phyloP scores from a whole-genome alignment of 495 filamentous ascomycete genomes.

The Corynascus novoguineensis region DNA sequence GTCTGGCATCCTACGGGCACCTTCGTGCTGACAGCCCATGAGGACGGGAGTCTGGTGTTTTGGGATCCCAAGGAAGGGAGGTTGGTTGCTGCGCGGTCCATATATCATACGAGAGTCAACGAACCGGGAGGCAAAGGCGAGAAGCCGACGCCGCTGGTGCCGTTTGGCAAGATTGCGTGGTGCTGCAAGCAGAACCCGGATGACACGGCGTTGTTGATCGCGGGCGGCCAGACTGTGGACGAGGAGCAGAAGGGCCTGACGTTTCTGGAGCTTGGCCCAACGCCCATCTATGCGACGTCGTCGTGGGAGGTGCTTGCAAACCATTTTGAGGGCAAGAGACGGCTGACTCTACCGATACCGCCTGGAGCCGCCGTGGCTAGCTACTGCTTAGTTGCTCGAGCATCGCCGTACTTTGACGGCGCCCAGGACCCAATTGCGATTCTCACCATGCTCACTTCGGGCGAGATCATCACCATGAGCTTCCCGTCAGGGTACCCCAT shows the following conservation, averaged over 20 bases:
- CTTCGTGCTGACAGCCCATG: slow-evolving; percentile 80
- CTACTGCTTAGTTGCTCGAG: slow-evolving; percentile 75
- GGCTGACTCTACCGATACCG: slow-evolving; percentile 68
- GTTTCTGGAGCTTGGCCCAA: slow-evolving; percentile 81
- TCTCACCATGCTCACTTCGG: slow-evolving; percentile 71
- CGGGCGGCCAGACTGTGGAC: slow-evolving; percentile 65
- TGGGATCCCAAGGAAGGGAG: slow-evolving; percentile 94
- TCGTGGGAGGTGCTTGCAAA: slow-evolving; percentile 74
- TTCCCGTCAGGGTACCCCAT: slow-evolving; percentile 91
- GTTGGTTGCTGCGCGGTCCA: slow-evolving; percentile 73
- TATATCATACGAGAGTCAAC: slow-evolving; percentile 67
- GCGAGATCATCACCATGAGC: slow-evolving; percentile 80
- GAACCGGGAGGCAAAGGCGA: slow-evolving; percentile 34
- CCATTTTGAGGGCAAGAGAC: slow-evolving; percentile 68
- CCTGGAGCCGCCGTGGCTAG: slow-evolving; percentile 72
- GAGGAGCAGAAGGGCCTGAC: slow-evolving; percentile 68
- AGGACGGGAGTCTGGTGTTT: slow-evolving; percentile 82
- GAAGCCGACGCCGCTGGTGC: slow-evolving; percentile 44
- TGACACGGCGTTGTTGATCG: slow-evolving; percentile 82
- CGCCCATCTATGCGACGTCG: slow-evolving; percentile 84
- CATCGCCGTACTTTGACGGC: slow-evolving; percentile 78
- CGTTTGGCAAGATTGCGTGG: slow-evolving; percentile 75
- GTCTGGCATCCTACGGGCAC: slow-evolving; percentile 94
- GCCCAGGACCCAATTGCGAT: slow-evolving; percentile 84
- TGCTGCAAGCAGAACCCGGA: slow-evolving; percentile 88